Conservation (phyloP, 2,329 filamentous ascomycete genomes). For the Orbilia blumenaviensis region DNA sequence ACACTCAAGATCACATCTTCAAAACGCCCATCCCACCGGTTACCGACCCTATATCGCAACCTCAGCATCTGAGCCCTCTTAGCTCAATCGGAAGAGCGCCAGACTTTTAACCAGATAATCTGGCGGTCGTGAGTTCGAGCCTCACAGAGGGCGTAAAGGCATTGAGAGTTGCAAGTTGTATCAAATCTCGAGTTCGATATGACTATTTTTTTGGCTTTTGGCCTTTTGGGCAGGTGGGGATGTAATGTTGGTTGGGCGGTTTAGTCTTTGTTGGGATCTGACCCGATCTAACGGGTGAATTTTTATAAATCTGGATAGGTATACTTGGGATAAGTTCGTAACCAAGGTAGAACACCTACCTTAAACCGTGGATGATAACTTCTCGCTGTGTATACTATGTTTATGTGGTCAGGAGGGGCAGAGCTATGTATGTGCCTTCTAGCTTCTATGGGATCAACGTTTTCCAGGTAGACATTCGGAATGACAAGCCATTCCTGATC, state of each 20-base stretch:
- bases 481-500: neutral
- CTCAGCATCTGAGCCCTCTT: slow-evolving; percentile 6
- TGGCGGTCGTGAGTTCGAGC: slow-evolving; percentile 38
- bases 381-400: too few species aligned
- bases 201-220: neutral
- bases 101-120: slow-evolving; percentile 29
- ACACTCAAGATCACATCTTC: neutral
- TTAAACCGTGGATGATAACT: neutral
- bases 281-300: too few species aligned
- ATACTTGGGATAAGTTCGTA: neutral
- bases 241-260: neutral
- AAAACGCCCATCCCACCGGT: neutral
- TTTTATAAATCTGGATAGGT: neutral
- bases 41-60: slow-evolving; percentile 3
- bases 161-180: neutral
- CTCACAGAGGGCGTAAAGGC: slow-evolving; percentile 24
- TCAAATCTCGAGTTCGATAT: neutral
- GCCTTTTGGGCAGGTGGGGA: slow-evolving; percentile 10
- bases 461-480: neutral
- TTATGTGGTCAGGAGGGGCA: too few species aligned
- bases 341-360: neutral
- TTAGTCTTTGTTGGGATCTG: too few species aligned
- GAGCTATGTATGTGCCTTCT: too few species aligned
- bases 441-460: too few species aligned
- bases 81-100: slow-evolving; percentile 45